phyloP scores from a whole-genome alignment of 805 yeast species.

The Saccharomycopsis amapae region DNA sequence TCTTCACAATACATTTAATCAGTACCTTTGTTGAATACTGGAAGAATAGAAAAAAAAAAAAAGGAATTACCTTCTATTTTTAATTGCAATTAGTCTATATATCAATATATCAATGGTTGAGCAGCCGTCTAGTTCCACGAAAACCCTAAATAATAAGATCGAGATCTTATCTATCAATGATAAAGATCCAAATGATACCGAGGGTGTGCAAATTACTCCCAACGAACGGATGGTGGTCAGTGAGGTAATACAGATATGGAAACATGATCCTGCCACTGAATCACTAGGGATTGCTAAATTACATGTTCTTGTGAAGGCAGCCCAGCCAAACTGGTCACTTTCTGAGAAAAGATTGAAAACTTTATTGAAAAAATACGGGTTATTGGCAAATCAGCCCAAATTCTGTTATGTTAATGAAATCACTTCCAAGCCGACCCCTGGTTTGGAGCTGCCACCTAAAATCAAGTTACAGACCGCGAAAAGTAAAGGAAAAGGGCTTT shows the following conservation, averaged over 20 bases:
- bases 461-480: conserved; percentile 44
- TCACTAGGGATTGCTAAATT: conserved; percentile 48
- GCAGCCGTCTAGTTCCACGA: neutral
- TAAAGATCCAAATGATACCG: conserved; percentile 9
- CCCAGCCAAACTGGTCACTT: conserved; percentile 56
- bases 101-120: too few relatives aligned
- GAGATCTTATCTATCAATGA: conserved; percentile 21
- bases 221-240: conserved; percentile 52
- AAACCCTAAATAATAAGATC: conserved; percentile 4
- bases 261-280: conserved; percentile 56
- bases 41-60: too few relatives aligned
- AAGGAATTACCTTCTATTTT: too few relatives aligned
- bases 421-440: conserved; percentile 43
- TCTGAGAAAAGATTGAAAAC: conserved; percentile 50
- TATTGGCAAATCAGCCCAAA: conserved; percentile 37
- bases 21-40: too few relatives aligned
- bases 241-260: conserved; percentile 60
- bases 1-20: too few relatives aligned
- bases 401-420: conserved; percentile 50
- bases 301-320: conserved; percentile 40
- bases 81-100: too few relatives aligned
- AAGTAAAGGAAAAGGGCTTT: conserved; percentile 55
- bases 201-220: conserved; percentile 34
- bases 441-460: conserved; percentile 29
- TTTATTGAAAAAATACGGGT: conserved; percentile 49